These are phyloP conservation scores for Lentinula guzmanii DNA, from an alignment of 768 basidiomycete genomes.

Conservation along the genomic window DNA sequence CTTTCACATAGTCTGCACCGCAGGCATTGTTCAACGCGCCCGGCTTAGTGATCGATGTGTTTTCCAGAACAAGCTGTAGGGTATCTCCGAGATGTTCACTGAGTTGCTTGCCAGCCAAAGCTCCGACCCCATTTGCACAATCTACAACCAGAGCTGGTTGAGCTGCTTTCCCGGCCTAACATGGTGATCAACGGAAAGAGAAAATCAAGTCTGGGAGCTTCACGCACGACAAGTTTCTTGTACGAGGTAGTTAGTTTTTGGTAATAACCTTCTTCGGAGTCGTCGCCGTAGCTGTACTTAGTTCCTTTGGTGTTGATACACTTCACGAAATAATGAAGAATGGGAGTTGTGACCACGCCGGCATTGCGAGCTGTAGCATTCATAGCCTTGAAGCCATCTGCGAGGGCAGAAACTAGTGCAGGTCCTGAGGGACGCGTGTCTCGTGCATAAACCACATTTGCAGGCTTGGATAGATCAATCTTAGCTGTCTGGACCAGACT, in stretches of 20 bases:
- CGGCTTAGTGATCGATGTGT: conserved; percentile 55
- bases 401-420: conserved; percentile 66
- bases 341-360: conserved; percentile 88
- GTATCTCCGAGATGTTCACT: conserved; percentile 50
- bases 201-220: not conserved
- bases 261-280: conserved; percentile 79
- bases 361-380: conserved; percentile 64
- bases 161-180: conserved; percentile 53
- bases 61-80: conserved; percentile 62
- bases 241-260: conserved; percentile 77
- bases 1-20: conserved; percentile 97
- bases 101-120: conserved; percentile 61
- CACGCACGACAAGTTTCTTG: conserved; percentile 78
- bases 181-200: conserved; percentile 4
- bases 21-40: conserved; percentile 82
- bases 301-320: conserved; percentile 84
- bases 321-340: conserved; percentile 91
- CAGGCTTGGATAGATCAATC: conserved; percentile 75
- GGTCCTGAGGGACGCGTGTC: conserved; percentile 91
- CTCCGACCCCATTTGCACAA: conserved; percentile 98
- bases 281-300: conserved; percentile 71
- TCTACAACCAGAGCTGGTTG: conserved; percentile 72
- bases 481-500: conserved; percentile 54
- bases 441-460: conserved; percentile 83
- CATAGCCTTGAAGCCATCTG: conserved; percentile 77